These are phyloP conservation scores for Penicillium canescens DNA, from an alignment of 495 filamentous ascomycete species.

Conservation along the genomic window DNA sequence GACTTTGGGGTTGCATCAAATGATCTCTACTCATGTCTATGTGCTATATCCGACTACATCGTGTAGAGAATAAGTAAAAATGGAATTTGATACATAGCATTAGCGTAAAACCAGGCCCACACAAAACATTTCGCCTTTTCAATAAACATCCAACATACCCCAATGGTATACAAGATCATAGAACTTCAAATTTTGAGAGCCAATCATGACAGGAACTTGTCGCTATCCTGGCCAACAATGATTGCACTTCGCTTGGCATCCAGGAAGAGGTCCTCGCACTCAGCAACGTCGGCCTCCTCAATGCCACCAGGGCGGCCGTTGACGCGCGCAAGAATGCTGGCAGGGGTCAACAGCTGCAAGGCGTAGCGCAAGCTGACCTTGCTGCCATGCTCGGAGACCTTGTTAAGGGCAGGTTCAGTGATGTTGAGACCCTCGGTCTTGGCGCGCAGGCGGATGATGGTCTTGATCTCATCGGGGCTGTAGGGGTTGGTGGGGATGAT, in stretches of 20 bases:
- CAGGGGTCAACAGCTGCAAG: conserved; percentile 87
- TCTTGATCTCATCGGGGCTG: conserved; percentile 79
- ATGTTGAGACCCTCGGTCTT: conserved; percentile 79
- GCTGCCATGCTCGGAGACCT: conserved; percentile 80
- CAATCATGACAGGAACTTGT: conserved; percentile 58
- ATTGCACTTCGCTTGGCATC: conserved; percentile 82
- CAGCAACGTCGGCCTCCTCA: conserved; percentile 78
- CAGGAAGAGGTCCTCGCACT: conserved; percentile 87
- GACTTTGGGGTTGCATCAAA: conserved; percentile 2
- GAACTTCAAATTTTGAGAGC: conserved; percentile 7
- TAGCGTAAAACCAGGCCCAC: conserved; percentile 28
- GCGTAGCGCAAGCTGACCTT: conserved; percentile 90
- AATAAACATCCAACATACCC: conserved; percentile 23
- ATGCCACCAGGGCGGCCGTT: conserved; percentile 71
- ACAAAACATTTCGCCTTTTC: conserved; percentile 32
- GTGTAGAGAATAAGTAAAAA: neutral
- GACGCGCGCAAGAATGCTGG: conserved; percentile 67
- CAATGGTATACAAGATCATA: conserved; percentile 32
- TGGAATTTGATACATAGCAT: conserved; percentile 23
- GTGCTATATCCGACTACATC: neutral
- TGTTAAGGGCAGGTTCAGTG: conserved; percentile 78
- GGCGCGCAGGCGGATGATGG: conserved; percentile 80
- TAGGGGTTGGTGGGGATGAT: conserved; percentile 94
- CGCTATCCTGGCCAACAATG: conserved; percentile 64
- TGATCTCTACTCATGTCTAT: neutral